Conservation (phyloP, 176 grass and related monocot species). For the Poa pratensis region DNA sequence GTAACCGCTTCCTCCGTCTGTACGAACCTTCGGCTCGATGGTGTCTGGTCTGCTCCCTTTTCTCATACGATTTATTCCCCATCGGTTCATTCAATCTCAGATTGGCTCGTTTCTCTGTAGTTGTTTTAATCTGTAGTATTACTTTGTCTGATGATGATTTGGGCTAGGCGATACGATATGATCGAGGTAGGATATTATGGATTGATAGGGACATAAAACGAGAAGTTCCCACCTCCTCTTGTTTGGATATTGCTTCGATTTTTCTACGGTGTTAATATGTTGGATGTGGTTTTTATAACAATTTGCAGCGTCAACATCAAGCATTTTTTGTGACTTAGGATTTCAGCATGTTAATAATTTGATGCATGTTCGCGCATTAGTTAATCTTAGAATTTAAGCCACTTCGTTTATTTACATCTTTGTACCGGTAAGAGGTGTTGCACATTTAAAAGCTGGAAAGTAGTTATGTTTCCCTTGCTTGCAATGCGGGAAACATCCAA, state of each 20-base stretch:
- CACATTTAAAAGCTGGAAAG: neutral
- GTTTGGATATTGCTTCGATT: conserved; percentile 28
- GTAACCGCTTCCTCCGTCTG: neutral
- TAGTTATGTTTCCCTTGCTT: neutral
- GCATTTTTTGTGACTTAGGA: neutral
- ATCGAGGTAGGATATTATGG: neutral
- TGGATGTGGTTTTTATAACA: neutral
- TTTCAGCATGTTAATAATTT: neutral
- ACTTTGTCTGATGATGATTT: neutral
- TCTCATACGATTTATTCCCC: neutral
- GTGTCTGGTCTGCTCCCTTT: neutral
- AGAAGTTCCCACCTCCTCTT: neutral
- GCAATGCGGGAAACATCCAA: neutral
- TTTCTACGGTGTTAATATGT: neutral
- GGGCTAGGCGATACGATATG: neutral
- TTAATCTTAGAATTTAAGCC: conserved; percentile 1
- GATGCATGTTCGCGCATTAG: neutral
- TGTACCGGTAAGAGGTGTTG: neutral
- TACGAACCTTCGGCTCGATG: neutral
- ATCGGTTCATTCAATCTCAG: neutral
- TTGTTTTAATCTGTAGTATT: neutral
- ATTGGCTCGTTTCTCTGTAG: neutral
- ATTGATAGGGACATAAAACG: neutral
- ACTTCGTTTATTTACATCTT: neutral
- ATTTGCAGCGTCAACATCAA: conserved; percentile 16